A percentile compares a stretch with the other conserved stretches of the same genome.
Evolutionary conservation across 106 monocot species (phyloP).

Genomic region (Dendrobium nobile): DNA sequence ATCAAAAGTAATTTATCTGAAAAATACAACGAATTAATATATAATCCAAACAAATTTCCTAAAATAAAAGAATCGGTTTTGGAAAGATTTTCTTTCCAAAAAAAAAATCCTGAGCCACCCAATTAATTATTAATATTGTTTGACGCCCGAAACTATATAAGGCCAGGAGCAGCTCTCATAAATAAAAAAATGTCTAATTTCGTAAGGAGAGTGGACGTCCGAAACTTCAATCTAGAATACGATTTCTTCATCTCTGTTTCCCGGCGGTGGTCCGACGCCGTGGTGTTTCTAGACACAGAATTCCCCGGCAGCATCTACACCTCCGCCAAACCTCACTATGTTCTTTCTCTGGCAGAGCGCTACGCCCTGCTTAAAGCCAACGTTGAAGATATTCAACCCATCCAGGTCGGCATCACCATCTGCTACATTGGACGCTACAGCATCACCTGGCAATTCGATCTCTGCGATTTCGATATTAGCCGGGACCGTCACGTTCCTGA

Average conservation of each 20-base stretch:
- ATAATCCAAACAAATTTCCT: too few relatives aligned
- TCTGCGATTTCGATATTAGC: background rate
- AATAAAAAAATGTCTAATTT: background rate
- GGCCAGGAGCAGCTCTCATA: too few relatives aligned
- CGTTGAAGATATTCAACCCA: background rate
- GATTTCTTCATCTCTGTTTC: background rate
- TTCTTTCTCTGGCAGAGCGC: background rate
- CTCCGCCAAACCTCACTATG: background rate
- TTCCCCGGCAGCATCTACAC: background rate
- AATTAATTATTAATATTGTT: too few relatives aligned
- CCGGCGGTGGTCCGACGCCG: background rate
- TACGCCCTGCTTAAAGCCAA: constrained; percentile 2
- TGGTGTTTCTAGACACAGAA: background rate
- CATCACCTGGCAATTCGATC: constrained; percentile 1
- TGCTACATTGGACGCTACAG: too few relatives aligned
- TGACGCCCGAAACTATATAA: too few relatives aligned
- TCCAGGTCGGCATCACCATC: constrained; percentile 5
- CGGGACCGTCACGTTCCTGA: background rate
- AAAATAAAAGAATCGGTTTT: too few relatives aligned
- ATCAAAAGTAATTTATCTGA: too few relatives aligned
- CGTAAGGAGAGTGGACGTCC: background rate
- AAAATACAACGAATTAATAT: too few relatives aligned
- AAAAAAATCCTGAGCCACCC: too few relatives aligned
- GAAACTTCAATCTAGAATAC: background rate
- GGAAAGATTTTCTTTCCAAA: too few relatives aligned